Base-by-base conservation (phyloP, 2,329 filamentous ascomycete genomes). In the Xylaria polymorpha region DNA sequence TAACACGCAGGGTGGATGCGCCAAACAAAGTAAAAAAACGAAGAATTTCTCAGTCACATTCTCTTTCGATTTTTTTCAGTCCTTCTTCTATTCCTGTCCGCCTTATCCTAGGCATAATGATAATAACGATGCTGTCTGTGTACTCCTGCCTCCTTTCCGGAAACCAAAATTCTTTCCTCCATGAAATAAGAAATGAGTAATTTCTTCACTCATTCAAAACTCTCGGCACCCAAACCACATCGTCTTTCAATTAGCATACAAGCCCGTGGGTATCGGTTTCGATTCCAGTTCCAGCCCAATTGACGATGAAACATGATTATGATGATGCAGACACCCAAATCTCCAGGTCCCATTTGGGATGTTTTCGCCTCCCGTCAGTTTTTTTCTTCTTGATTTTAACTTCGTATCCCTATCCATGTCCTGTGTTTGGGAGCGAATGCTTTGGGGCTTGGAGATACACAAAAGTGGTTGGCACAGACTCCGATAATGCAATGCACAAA, bases 401-500 rank as follows among this genome's bases (percentile, higher is more conserved):
- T 43, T 60, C 46, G 18, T 22, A 29, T 57, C 20, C 25, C 44
- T 44, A 46, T 53, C 62, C 35, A 57, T 62, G 53, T 56, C 41
- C 53, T 20, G 14, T 58, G 32, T 22, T 53, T n/a, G 51, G 37
- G 7, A 35, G 43, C 20, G 60, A 55, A 55, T 62, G 20, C 44
- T 58, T 62, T 20, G 43, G 25, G 35, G n/a, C 14, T 35, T 10
- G 12, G 35, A 18, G 43, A 51, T 22, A 50, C 57, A 32, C 37
- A 50, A 58, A 57, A 61, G 37, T 12, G 46, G 46, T 41, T 58
- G 35, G 32, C n/a, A 57, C 39, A 44, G 58, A 62, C 51, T 63
- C 60, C 60, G 46, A 60, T 46, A 41, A 58, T 51, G 51, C 65
- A 63, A 61, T 44, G 61, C 61, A 67, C 63, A 64, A 66, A 65